Base-by-base conservation (phyloP, 1,139 yeast genomes). In the Hyphopichia fennica region DNA sequence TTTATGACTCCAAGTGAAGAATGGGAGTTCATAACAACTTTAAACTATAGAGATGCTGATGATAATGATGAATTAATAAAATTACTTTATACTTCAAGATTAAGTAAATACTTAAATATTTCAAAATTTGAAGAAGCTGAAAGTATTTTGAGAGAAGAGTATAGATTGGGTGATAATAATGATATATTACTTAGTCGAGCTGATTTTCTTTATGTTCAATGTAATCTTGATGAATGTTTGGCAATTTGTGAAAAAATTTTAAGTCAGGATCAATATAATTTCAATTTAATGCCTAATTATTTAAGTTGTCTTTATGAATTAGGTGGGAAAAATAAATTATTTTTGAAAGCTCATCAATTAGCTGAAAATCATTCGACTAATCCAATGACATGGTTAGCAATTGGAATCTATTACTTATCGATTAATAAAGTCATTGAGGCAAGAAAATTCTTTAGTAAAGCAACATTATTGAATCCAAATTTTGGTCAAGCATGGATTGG, bases 401-500 rank as follows among this genome's bases (percentile, higher is more conserved):
- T 93, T 22, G 99, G 96, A 1, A 83, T 88, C 1, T 93, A 95
- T 63, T 93, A 95, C 60, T 70, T 91, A 50, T 75, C 91, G 3
- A 83, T 87, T 10, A 79, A 77, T 47, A 87, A 86, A 57, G 72
- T 87, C 13, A 64, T 82, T 6, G 98, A 91, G 52, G 96, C 98
- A 0, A 72, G 99, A 43, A 78, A 87, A 49, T 89, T 80, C 59
- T 95, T 91, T 62, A 84, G 95, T 43, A 91, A 89, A 60, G 93
- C 98, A 0, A 89, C 98, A 0, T 75, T 90, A 52, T 65, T 91
- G 50, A 86, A 89, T 52, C 96, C 99, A 1, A 87, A 85, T 51
- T 90, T 88, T 67, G 96, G 96, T 0, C 95, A 88, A 42, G 96
- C 98, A 1, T 95, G 99, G 99, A 83, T 95, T 38, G 99, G 98